Conservation (phyloP, 768 basidiomycete species). For the Xanthoconium stramineum region DNA sequence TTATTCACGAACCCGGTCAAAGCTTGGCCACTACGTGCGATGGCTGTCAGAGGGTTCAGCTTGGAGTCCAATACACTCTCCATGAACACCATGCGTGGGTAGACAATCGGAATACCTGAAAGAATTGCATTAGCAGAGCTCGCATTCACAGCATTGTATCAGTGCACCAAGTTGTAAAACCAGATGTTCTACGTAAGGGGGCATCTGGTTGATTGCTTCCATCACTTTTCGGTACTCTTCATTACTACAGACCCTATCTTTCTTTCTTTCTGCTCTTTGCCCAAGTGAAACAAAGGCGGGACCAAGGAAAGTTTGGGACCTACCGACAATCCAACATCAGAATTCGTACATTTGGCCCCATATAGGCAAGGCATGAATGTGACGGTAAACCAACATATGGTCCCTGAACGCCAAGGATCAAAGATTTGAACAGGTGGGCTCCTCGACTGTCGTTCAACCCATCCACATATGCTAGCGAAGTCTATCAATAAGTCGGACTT, state of each 20-base stretch:
- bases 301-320: constrained; percentile 15
- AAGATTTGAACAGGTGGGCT: constrained; percentile 62
- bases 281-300: constrained; percentile 3
- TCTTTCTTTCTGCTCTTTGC: constrained; percentile 77
- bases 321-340: constrained; percentile 82
- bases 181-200: constrained; percentile 72
- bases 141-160: neutral
- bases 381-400: constrained; percentile 77
- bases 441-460: constrained; percentile 61
- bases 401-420: constrained; percentile 73
- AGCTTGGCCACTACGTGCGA: constrained; percentile 68
- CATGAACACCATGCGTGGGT: constrained; percentile 91
- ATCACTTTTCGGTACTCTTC: constrained; percentile 75
- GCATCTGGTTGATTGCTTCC: constrained; percentile 54
- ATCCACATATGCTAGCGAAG: constrained; percentile 44
- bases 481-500: neutral
- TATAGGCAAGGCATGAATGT: constrained; percentile 76
- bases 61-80: constrained; percentile 76
- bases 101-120: constrained; percentile 77
- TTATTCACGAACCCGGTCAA: constrained; percentile 82
- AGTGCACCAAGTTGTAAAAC: constrained; percentile 71
- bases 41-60: constrained; percentile 76
- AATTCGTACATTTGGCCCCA: constrained; percentile 76
- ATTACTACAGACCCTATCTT: constrained; percentile 74
- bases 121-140: neutral